These are phyloP conservation scores for Gnomoniopsis sp. DNA, from an alignment of 2,329 filamentous ascomycete species.

Conservation along the genomic window DNA sequence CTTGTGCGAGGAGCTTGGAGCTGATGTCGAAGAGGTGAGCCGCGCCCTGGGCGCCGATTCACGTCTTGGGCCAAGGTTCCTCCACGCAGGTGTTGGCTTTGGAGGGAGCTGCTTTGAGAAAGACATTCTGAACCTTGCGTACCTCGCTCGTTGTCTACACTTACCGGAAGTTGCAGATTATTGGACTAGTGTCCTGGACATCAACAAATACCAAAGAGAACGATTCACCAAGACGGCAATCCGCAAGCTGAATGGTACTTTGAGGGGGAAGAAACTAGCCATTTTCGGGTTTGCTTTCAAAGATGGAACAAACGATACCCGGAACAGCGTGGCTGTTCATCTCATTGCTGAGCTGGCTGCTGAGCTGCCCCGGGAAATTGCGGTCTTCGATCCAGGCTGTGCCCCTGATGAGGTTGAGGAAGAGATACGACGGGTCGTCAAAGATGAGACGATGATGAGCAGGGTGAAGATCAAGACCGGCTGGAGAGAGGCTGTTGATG, in stretches of 20 bases:
- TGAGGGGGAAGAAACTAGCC: conserved; percentile 53
- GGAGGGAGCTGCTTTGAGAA: conserved; percentile 65
- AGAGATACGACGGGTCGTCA: conserved; percentile 24
- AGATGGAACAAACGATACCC: conserved; percentile 56
- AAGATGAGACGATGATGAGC: conserved; percentile 24
- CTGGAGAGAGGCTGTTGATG: conserved; percentile 41
- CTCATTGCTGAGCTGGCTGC: conserved; percentile 48
- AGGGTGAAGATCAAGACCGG: conserved; percentile 36
- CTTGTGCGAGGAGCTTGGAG: conserved; percentile 58
- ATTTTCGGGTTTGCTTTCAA: conserved; percentile 62
- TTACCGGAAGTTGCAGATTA: conserved; percentile 57
- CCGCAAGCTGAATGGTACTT: conserved; percentile 48
- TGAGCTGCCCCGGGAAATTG: conserved; percentile 45
- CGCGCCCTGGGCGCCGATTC: conserved; percentile 52
- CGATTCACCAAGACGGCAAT: conserved; percentile 54
- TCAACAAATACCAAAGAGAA: conserved; percentile 57
- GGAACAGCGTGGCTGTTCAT: conserved; percentile 52
- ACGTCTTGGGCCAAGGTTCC: conserved; percentile 53
- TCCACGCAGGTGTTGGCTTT: conserved; percentile 59
- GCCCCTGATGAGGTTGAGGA: conserved; percentile 30
- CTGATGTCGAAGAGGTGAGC: conserved; percentile 55
- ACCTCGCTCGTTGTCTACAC: conserved; percentile 53
- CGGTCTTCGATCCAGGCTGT: conserved; percentile 49
- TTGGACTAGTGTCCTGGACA: conserved; percentile 54
- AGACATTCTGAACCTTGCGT: conserved; percentile 56